phyloP scores from a whole-genome alignment of 31 red algal species.

The Bonnemaisonia californica region DNA sequence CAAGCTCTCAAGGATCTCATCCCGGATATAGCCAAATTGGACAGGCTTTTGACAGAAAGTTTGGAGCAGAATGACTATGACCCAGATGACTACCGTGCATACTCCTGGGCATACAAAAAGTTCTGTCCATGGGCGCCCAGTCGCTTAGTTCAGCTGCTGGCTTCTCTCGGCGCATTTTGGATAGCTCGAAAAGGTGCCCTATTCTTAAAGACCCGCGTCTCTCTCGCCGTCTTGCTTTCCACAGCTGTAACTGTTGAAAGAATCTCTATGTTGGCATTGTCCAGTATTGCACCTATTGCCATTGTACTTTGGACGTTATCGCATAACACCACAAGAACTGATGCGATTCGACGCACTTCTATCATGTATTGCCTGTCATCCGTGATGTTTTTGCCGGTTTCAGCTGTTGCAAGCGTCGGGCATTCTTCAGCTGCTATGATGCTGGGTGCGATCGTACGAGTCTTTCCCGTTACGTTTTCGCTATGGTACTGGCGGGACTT shows the following conservation, averaged over 20 bases:
- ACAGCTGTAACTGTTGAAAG: conserved; percentile 5
- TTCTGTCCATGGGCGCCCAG: conserved; percentile 18
- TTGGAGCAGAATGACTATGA: conserved; percentile 43
- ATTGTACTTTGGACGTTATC: conserved; percentile 1
- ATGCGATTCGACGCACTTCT: conserved; percentile 24
- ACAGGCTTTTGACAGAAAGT: conserved; percentile 16
- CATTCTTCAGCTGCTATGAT: conserved; percentile 20
- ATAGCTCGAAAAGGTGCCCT: background rate
- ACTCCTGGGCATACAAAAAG: conserved; percentile 48
- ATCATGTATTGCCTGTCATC: conserved; percentile 47
- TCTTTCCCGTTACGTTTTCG: conserved; percentile 19
- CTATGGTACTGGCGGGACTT: conserved; percentile 59
- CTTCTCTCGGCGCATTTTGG: background rate
- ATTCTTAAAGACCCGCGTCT: conserved; percentile 5
- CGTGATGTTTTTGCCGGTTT: conserved; percentile 18
- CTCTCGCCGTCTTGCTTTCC: background rate
- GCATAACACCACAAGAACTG: conserved; percentile 2
- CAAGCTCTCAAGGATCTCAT: conserved; percentile 19
- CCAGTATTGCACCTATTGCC: background rate
- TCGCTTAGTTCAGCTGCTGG: conserved; percentile 15
- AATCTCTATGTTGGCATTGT: conserved; percentile 4
- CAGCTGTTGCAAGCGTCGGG: conserved; percentile 20
- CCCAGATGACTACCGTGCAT: conserved; percentile 39
- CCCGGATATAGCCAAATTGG: conserved; percentile 20
- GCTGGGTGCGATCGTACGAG: conserved; percentile 28